phyloP scores from a whole-genome alignment of 2,329 filamentous ascomycete genomes.

The Lachnellula hyalina region DNA sequence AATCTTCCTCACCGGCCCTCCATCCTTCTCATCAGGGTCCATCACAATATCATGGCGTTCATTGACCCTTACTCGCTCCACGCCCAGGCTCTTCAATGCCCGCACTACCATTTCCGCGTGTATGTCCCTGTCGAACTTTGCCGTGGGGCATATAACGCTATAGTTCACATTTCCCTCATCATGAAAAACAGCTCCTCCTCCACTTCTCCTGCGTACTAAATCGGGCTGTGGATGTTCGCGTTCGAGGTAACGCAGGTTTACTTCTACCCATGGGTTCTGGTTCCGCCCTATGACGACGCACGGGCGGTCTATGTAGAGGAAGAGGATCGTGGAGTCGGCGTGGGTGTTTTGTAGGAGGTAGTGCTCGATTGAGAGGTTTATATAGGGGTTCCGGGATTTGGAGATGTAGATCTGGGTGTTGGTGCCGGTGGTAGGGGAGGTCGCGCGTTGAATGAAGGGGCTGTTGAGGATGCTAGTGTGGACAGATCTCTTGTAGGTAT shows the following conservation, averaged over 20 bases:
- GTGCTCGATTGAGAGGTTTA: slow-evolving; percentile 94
- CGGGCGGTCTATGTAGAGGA: slow-evolving; percentile 83
- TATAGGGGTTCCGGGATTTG: slow-evolving; percentile 64
- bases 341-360: slow-evolving; percentile 73
- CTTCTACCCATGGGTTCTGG: slow-evolving; percentile 95
- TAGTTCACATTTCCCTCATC: slow-evolving; percentile 93
- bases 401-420: slow-evolving; percentile 67
- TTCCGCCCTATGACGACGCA: slow-evolving; percentile 91
- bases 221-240: slow-evolving; percentile 32
- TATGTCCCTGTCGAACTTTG: slow-evolving; percentile 72
- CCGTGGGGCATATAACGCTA: slow-evolving; percentile 78
- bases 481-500: slow-evolving; percentile 4
- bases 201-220: slow-evolving; percentile 78
- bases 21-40: slow-evolving; percentile 34
- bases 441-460: slow-evolving; percentile 16
- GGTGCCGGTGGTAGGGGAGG: slow-evolving; percentile 37
- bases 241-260: slow-evolving; percentile 62
- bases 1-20: slow-evolving; percentile 59
- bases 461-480: slow-evolving; percentile 1
- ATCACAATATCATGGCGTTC: slow-evolving; percentile 90
- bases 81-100: slow-evolving; percentile 61
- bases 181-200: slow-evolving; percentile 92
- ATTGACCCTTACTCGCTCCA: slow-evolving; percentile 67
- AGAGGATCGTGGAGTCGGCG: slow-evolving; percentile 68
- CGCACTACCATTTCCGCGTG: slow-evolving; percentile 91